Evolutionary conservation across 108 stramenopile species (phyloP), one percentile per base, ranked within the genome.

Genomic region (Cyclotella atomus): DNA sequence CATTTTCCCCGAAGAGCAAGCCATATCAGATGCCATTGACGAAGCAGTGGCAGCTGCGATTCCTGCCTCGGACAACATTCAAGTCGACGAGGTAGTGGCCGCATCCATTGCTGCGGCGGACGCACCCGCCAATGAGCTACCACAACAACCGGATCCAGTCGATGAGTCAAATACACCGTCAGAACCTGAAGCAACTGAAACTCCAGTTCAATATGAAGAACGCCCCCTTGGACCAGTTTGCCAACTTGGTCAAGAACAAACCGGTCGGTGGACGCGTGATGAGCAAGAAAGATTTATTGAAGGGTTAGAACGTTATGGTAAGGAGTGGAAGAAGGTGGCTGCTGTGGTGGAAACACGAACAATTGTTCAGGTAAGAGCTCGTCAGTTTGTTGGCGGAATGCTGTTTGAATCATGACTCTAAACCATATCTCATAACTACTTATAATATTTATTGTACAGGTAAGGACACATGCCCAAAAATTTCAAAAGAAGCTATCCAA

Each of bases 291-390:
- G 56, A 29, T 57, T 57, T 19, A 32, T 57, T 12, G 17, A 57
- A 12, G 56, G 29, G 10, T 30, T 57, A 30, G 56, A 57, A 57
- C 1, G 1, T 0, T 57, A 57, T n/a, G 56, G 56, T 32, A 57
- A 57, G n/a, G 56, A 57, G 3, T 57, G 56, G 56, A 57, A 57
- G 20, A 57, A 57, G 56, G 56, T 57, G 12, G 56, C 56, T 10
- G 56, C 56, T 14, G 56, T 30, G 0, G 56, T 57, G 1, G 29
- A 57, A 15, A 57, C 56, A 10, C 52, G 52, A 3, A 52, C 52
- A 3, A 5, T 52, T 23, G 52, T 52, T 6, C 52, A 57, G 10
- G 56, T 57, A 1, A 12, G 38, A 41, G 38, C 12, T 41, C 9
- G 12, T 9, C 38, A 9, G 38, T 41, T 41, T 12, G 38, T 41